Conservation (phyloP, 108 stramenopile species). For the Cyclotella cryptica region DNA sequence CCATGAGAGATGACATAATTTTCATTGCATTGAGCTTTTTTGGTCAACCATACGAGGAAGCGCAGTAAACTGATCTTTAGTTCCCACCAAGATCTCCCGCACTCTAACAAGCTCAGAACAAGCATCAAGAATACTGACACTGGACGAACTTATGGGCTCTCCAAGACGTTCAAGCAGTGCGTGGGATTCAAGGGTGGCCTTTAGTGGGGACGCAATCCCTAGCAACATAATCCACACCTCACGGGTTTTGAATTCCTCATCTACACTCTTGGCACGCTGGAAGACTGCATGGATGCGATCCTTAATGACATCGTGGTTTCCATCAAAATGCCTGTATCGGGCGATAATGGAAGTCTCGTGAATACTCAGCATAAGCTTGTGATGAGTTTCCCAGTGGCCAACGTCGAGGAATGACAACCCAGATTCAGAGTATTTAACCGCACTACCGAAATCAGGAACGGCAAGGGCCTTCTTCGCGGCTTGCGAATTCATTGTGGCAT, state of each 20-base stretch:
- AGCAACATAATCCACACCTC: constrained; percentile 23
- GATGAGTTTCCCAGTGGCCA: constrained; percentile 25
- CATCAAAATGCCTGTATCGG: constrained; percentile 10
- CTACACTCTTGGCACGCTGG: constrained; percentile 13
- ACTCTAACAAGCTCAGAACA: constrained; percentile 16
- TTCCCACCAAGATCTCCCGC: neutral
- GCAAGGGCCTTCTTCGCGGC: constrained; percentile 26
- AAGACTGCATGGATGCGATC: constrained; percentile 29
- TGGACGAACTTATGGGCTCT: constrained; percentile 32
- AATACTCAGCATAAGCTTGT: constrained; percentile 24
- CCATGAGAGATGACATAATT: constrained; percentile 23
- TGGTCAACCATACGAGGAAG: neutral
- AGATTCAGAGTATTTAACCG: constrained; percentile 29
- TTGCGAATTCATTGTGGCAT: constrained; percentile 20
- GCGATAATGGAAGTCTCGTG: constrained; percentile 4
- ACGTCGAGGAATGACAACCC: constrained; percentile 27
- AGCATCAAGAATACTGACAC: constrained; percentile 1
- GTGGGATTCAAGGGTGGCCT: constrained; percentile 24
- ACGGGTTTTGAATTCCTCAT: constrained; percentile 36
- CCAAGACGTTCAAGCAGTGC: constrained; percentile 18
- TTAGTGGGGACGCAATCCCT: neutral
- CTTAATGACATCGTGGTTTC: constrained; percentile 4
- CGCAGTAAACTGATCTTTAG: constrained; percentile 10
- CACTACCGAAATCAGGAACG: constrained; percentile 14
- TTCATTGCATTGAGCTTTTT: constrained; percentile 35